These are phyloP conservation scores for Petunia axillaris DNA, from an alignment of 257 asterid species.

Conservation along the genomic window DNA sequence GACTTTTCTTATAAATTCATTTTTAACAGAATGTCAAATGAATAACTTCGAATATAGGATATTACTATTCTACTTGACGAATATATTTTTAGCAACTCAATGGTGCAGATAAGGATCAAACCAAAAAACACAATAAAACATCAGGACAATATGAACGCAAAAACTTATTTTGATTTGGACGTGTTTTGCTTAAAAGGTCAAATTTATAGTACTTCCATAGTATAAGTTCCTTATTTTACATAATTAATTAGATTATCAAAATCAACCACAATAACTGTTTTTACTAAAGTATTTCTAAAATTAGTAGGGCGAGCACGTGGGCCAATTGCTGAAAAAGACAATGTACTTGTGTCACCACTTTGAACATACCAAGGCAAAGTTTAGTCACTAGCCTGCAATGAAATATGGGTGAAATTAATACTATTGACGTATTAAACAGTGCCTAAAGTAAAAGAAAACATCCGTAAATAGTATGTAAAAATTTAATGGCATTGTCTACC, in stretches of 20 bases:
- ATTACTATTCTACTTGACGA: background rate
- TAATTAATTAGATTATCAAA: too few relatives aligned
- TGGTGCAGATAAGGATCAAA: too few relatives aligned
- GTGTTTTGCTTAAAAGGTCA: background rate
- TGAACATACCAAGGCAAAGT: background rate
- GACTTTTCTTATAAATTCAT: background rate
- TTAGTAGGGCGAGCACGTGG: background rate
- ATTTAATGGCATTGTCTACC: slow-evolving; percentile 38
- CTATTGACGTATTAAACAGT: background rate
- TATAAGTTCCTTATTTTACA: background rate
- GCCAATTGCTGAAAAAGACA: background rate
- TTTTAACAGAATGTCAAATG: too few relatives aligned
- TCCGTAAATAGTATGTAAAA: slow-evolving; percentile 3
- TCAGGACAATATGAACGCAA: too few relatives aligned
- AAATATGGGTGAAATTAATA: background rate
- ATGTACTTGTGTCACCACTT: background rate
- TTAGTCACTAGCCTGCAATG: background rate
- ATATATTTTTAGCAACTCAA: background rate
- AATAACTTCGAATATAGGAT: background rate
- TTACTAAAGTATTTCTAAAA: too few relatives aligned
- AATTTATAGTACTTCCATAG: background rate
- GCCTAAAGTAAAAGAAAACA: background rate
- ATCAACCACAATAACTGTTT: too few relatives aligned
- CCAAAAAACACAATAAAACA: too few relatives aligned
- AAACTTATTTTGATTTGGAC: background rate